These are phyloP conservation scores for Microcyclospora pomicola DNA, from an alignment of 2,329 filamentous ascomycete species.

Conservation along the genomic window DNA sequence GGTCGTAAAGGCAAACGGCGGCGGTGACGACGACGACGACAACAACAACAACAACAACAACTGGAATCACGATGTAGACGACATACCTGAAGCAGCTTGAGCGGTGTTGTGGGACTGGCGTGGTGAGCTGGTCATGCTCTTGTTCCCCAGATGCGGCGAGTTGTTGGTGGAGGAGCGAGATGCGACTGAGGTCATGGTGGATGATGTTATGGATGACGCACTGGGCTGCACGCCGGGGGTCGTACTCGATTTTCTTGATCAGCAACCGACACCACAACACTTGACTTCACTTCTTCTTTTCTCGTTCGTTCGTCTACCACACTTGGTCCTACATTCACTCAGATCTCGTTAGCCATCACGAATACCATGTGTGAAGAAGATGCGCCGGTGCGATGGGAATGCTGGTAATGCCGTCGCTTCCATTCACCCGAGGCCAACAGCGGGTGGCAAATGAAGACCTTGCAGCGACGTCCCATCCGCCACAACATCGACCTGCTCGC, in stretches of 20 bases:
- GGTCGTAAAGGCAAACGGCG: neutral
- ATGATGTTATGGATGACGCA: constrained; percentile 4
- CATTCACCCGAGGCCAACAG: neutral
- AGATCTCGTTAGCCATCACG: neutral
- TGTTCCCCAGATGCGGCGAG: constrained; percentile 15
- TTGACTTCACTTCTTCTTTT: neutral
- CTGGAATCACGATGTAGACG: neutral
- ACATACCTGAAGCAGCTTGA: constrained; percentile 15
- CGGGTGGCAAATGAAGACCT: neutral
- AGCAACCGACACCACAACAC: too few relatives aligned
- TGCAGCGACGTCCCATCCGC: neutral
- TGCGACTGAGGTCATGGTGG: constrained; percentile 11
- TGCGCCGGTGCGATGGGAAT: neutral
- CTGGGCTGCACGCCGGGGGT: too few relatives aligned
- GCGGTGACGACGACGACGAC: neutral
- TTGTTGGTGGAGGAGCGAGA: constrained; percentile 13
- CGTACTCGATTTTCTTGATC: too few relatives aligned
- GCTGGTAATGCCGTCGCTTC: neutral
- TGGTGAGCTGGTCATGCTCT: constrained; percentile 16
- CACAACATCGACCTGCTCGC: too few relatives aligned
- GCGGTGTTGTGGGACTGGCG: constrained; percentile 11
- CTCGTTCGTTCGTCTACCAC: neutral
- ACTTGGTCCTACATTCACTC: neutral
- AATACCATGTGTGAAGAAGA: neutral
- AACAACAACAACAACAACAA: neutral